phyloP scores from a whole-genome alignment of 495 filamentous ascomycete genomes.

The Aspergillus sparsus region DNA sequence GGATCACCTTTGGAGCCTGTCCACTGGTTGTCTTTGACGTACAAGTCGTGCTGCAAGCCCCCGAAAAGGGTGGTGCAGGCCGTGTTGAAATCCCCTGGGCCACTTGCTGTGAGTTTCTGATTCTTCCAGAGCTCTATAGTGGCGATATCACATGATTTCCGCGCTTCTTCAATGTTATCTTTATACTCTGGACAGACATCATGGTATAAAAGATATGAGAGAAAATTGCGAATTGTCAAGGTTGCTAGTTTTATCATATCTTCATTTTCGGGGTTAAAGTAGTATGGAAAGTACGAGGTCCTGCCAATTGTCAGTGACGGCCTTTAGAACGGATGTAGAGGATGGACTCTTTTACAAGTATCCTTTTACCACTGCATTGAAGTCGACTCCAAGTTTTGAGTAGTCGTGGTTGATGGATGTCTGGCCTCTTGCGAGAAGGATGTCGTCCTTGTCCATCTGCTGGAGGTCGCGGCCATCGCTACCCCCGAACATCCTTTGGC shows the following conservation, averaged over 20 bases:
- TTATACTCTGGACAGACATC: conserved; percentile 81
- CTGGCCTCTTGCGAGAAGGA: conserved; percentile 48
- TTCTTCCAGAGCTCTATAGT: conserved; percentile 64
- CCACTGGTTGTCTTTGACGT: conserved; percentile 30
- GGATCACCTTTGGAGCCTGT: conserved; percentile 23
- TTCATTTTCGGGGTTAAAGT: conserved; percentile 48
- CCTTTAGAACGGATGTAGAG: neutral
- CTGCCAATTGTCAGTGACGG: conserved; percentile 20
- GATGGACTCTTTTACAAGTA: conserved; percentile 62
- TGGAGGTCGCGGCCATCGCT: conserved; percentile 52
- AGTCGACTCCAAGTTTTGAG: conserved; percentile 73
- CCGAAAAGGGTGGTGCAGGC: conserved; percentile 62
- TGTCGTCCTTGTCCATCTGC: conserved; percentile 61
- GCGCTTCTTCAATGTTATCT: conserved; percentile 64
- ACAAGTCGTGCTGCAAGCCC: conserved; percentile 44
- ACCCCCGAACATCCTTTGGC: conserved; percentile 67
- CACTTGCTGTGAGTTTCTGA: conserved; percentile 42
- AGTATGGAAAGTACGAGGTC: conserved; percentile 49
- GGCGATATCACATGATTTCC: conserved; percentile 66
- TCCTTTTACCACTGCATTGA: conserved; percentile 70
- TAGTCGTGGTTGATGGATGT: conserved; percentile 30
- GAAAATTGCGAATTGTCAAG: conserved; percentile 76
- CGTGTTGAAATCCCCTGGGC: conserved; percentile 78
- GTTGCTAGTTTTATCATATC: conserved; percentile 53
- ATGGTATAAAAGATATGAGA: conserved; percentile 83